Evolutionary conservation across 2,329 filamentous ascomycete genomes (phyloP), one percentile per base, ranked within the genome.

Genomic region (Aspergillus quadricinctus): DNA sequence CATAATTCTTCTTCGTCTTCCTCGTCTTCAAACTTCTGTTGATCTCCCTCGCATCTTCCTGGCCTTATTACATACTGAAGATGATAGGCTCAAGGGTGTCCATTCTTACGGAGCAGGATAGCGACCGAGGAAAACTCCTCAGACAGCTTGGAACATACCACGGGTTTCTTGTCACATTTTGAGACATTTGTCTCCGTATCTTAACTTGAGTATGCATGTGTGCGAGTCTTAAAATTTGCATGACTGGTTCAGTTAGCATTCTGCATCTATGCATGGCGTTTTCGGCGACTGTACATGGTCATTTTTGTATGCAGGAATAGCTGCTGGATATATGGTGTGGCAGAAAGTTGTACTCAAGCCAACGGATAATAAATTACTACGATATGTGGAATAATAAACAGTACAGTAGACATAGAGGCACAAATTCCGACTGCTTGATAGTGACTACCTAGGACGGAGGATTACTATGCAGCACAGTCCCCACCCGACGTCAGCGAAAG

Each of bases 401-500:
- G 31, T 14, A 17, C 31, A 5, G 31, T 37, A 37, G 6, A 37
- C 5, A n/a, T 14, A 17, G 5, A 37, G 14, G 3, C 28, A 11
- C 28, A 29, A 10, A 29, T 29, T 9, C 28, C 14, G 17, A 37
- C 31, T 37, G 31, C 31, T 37, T 17, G 31, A 17, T 37, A 37
- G 14, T 6, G 14, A 37, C 17, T 2, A 31, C 29, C 29, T 31
- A 4, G 29, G 28, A 29, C 9, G 7, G 8, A 29, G 28, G 9
- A 29, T 29, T 29, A 29, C 28, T 11, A 35, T 35, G 31, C 31
- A 31, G 10, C 29, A 17, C 49, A 57, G 54, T 60, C 61, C 58
- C 64, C 62, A 64, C 64, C 61, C 66, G 65, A 68, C 65, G 67
- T 68, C 65, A 68, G 57, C 49, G 57, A 52, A 60, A 48, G 29